These are phyloP conservation scores for Stereum hirsutum DNA, from an alignment of 1,284 basidiomycete species.

Conservation along the genomic window DNA sequence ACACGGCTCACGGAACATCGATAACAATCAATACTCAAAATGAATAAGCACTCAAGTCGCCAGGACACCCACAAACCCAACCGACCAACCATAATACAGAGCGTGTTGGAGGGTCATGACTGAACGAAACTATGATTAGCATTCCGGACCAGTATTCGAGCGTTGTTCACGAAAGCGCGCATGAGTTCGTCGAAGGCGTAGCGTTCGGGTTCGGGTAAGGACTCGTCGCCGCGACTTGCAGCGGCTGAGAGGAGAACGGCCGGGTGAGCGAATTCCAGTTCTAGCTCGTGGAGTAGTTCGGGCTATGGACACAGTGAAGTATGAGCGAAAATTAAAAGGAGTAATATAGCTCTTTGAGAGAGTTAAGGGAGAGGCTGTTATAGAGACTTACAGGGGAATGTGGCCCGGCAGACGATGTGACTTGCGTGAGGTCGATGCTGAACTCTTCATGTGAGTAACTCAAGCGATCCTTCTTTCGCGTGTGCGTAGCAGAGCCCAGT, in stretches of 20 bases:
- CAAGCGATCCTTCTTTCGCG: conserved; percentile 83
- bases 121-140: conserved; percentile 35
- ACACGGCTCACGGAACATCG: too few species aligned
- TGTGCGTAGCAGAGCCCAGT: conserved; percentile 43
- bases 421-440: conserved; percentile 90
- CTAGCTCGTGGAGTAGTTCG: conserved; percentile 62
- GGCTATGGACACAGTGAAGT: conserved; percentile 27
- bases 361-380: conserved; percentile 1
- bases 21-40: too few species aligned
- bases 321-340: neutral
- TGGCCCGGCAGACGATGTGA: conserved; percentile 44
- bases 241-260: conserved; percentile 51
- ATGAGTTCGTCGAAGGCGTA: conserved; percentile 72
- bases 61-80: too few species aligned
- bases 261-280: conserved; percentile 60
- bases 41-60: too few species aligned
- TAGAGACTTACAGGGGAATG: conserved; percentile 18
- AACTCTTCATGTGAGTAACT: conserved; percentile 92
- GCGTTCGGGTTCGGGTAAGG: conserved; percentile 50
- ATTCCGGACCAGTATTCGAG: conserved; percentile 65
- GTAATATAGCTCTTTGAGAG: conserved; percentile 6
- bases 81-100: too few species aligned
- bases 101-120: too few species aligned
- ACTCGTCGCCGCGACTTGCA: conserved; percentile 46
- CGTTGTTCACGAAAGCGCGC: conserved; percentile 76